Base-by-base conservation (phyloP, 2,329 filamentous ascomycete species). In the Scytalidium sp. region DNA sequence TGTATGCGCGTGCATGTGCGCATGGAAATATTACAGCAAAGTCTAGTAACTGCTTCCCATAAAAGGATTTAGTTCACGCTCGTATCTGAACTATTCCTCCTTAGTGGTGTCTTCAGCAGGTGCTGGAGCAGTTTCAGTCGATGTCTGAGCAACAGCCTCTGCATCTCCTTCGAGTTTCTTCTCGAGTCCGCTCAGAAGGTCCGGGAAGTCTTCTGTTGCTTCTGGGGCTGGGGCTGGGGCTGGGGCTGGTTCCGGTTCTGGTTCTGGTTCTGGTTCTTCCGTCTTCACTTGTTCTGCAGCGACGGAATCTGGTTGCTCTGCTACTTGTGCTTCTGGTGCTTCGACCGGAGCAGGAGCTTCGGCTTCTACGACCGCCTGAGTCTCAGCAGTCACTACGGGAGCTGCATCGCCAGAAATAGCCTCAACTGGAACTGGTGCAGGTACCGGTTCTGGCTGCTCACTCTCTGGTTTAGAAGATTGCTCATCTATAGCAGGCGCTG, bases 171-270 rank as follows among this genome's bases (percentile, higher is more conserved):
- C 32, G 7, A 36, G 15, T 15, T 36, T 36, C 41, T 56, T 62
- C 46, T 63, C 60, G 19, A 64, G 41, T 13, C 60, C 54, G 11
- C 61, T 60, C 20, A 64, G 20, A 13, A 64, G 46, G 51, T 64
- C 62, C 6, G 55, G 53, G 52, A 58, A 56, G 50, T 54, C 56
- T 23, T 57, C 53, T 58, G 57, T 7, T 60, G 54, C 19, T 60
- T 55, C 19, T 45, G 27, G 19, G 10, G 21, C 2, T 21, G 19
- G 39, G 17, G 23, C 50, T 11, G 29, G 36, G 13, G 27, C 29
- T 20, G n/a, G 25, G 13, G 7, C n/a, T 41, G 19, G 1, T 5
- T 50, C 29, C 5, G 6, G 9, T 17, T 29, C 41, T 40, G 22
- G 3, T 47, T 42, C 40, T 46, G 27, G 19, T 23, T 10, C 19